Evolutionary conservation across 2,329 filamentous ascomycete genomes (phyloP).

Genomic region (Cercospora beticola): DNA sequence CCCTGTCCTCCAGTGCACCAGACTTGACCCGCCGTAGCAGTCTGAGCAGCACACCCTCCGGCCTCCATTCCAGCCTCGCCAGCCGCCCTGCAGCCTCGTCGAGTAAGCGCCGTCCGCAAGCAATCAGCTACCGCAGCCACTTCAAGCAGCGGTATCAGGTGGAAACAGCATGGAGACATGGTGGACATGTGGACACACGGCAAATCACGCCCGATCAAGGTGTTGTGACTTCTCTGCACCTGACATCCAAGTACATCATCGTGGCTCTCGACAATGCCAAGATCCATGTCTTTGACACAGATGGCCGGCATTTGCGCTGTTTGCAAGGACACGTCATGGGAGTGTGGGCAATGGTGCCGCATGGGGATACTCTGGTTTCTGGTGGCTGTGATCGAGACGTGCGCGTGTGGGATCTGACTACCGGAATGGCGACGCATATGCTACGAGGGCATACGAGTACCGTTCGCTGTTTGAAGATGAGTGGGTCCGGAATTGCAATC

Average conservation of each 20-base stretch:
- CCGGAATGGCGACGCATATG: constrained; percentile 75
- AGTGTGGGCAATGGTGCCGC: constrained; percentile 99
- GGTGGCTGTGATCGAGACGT: constrained; percentile 97
- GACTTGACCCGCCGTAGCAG: constrained; percentile 43
- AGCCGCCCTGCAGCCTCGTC: constrained; percentile 39
- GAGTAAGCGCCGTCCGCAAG: constrained; percentile 54
- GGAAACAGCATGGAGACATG: constrained; percentile 92
- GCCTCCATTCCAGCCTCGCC: constrained; percentile 30
- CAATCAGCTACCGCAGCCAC: constrained; percentile 88
- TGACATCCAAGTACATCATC: constrained; percentile 95
- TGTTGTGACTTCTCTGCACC: constrained; percentile 90
- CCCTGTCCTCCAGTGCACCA: constrained; percentile 48
- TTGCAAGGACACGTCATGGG: constrained; percentile 97
- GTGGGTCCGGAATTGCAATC: constrained; percentile 87
- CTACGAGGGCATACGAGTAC: constrained; percentile 94
- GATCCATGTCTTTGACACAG: constrained; percentile 95
- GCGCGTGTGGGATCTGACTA: constrained; percentile 92
- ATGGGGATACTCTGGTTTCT: constrained; percentile 91
- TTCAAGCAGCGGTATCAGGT: constrained; percentile 98
- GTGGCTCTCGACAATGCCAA: constrained; percentile 97
- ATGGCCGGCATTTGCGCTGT: constrained; percentile 83
- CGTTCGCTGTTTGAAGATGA: constrained; percentile 96
- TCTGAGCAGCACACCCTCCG: constrained; percentile 25
- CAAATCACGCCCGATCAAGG: constrained; percentile 96
- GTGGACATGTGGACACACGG: constrained; percentile 76